Conservation (phyloP, 768 basidiomycete genomes). For the Suillus discolor region DNA sequence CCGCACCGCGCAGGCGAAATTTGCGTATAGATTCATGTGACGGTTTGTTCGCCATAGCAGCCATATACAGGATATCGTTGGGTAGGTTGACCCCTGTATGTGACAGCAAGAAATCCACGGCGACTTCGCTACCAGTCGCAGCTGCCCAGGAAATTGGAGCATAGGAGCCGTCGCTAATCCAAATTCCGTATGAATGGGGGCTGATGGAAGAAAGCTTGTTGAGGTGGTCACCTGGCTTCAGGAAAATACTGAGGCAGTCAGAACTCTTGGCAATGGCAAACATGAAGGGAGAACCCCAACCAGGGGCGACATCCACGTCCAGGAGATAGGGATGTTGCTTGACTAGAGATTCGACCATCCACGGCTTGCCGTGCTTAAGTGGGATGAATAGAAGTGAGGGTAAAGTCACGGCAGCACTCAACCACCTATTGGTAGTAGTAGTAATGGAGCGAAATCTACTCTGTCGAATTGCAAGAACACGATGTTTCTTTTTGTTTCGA, state of each 20-base stretch:
- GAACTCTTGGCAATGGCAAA: background rate
- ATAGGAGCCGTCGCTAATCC: background rate
- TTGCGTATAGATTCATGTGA: background rate
- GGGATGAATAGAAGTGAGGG: background rate
- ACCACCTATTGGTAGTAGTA: background rate
- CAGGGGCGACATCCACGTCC: background rate
- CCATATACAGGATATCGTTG: background rate
- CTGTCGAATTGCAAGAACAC: background rate
- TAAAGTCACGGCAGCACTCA: background rate
- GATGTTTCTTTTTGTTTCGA: background rate
- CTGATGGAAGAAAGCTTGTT: background rate
- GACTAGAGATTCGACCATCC: background rate
- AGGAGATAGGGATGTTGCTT: background rate
- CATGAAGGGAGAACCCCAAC: background rate
- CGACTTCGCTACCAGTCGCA: background rate
- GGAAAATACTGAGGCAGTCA: background rate
- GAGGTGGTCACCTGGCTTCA: background rate
- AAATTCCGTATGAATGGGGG: fast-evolving
- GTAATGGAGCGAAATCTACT: too few species aligned
- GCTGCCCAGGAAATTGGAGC: background rate
- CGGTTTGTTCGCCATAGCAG: fast-evolving
- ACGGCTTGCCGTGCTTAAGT: background rate
- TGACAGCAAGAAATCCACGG: background rate
- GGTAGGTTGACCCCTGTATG: background rate
- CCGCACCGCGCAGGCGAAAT: background rate